Evolutionary conservation across 1,139 yeast species (phyloP).

Genomic region (Eremothecium coryli): DNA sequence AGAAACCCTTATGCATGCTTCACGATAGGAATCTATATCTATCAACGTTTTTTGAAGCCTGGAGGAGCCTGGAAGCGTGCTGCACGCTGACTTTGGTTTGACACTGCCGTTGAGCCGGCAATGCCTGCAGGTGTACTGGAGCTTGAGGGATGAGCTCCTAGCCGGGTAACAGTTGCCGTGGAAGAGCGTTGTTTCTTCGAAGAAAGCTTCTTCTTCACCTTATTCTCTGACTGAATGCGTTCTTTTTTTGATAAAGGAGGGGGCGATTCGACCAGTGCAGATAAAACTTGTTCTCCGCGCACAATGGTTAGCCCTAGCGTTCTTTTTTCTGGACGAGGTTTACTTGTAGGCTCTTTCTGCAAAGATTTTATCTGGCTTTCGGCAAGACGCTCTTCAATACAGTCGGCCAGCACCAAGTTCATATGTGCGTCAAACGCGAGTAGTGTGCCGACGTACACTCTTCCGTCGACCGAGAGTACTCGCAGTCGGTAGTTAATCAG

Average conservation of each 20-base stretch:
- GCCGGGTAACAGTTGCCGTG: constrained; percentile 4
- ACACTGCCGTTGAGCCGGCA: constrained; percentile 7
- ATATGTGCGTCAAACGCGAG: constrained; percentile 84
- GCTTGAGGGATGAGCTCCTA: not conserved
- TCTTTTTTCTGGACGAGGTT: constrained; percentile 40
- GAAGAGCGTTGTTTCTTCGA: constrained; percentile 21
- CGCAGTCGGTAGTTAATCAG: constrained; percentile 65
- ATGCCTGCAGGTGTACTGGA: constrained; percentile 8
- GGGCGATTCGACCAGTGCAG: constrained; percentile 71
- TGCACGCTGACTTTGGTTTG: constrained; percentile 20
- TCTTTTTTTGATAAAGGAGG: constrained; percentile 44
- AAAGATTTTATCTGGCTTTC: constrained; percentile 43
- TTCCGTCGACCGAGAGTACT: constrained; percentile 63
- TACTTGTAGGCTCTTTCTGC: constrained; percentile 27
- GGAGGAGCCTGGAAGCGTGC: constrained; percentile 38
- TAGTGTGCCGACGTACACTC: constrained; percentile 69
- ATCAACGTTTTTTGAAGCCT: constrained; percentile 31
- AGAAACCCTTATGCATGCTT: no score
- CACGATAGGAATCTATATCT: no score
- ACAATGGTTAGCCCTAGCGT: constrained; percentile 71
- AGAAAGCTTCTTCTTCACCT: constrained; percentile 20
- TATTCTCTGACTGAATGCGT: constrained; percentile 23
- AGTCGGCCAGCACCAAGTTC: constrained; percentile 76
- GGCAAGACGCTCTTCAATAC: constrained; percentile 75
- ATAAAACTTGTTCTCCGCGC: constrained; percentile 84